phyloP scores from a whole-genome alignment of 257 asterid species.

The Petunia axillaris region DNA sequence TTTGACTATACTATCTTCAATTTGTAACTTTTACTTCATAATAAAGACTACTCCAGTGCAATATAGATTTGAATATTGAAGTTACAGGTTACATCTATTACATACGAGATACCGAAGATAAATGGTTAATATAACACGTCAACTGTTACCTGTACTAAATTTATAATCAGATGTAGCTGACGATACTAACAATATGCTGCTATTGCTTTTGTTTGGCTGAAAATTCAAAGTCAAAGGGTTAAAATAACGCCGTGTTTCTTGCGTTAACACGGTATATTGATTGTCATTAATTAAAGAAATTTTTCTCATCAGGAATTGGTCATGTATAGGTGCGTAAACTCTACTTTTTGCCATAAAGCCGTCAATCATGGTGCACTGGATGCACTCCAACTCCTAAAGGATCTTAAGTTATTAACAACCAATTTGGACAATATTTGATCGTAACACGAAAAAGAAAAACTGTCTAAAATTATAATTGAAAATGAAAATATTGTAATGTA shows the following conservation, averaged over 20 bases:
- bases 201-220: background rate
- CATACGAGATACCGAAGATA: background rate
- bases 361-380: conserved; percentile 1
- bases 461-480: no score
- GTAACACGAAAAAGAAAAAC: no score
- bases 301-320: conserved; percentile 9
- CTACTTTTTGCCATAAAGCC: background rate
- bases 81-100: background rate
- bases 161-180: background rate
- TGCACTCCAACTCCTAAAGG: background rate
- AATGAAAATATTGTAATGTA: no score
- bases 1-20: background rate
- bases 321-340: background rate
- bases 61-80: background rate
- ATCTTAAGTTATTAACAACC: background rate
- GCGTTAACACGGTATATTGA: background rate
- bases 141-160: background rate
- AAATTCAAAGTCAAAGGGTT: conserved; percentile 10
- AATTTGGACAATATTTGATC: no score
- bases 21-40: no score
- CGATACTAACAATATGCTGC: background rate
- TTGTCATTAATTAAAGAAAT: background rate
- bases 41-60: no score
- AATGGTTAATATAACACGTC: no score
- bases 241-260: background rate